A percentile compares a stretch with the other conserved stretches of the same genome.
Conservation (phyloP, 345 rosid genomes). For the Rhizophora apiculata region DNA sequence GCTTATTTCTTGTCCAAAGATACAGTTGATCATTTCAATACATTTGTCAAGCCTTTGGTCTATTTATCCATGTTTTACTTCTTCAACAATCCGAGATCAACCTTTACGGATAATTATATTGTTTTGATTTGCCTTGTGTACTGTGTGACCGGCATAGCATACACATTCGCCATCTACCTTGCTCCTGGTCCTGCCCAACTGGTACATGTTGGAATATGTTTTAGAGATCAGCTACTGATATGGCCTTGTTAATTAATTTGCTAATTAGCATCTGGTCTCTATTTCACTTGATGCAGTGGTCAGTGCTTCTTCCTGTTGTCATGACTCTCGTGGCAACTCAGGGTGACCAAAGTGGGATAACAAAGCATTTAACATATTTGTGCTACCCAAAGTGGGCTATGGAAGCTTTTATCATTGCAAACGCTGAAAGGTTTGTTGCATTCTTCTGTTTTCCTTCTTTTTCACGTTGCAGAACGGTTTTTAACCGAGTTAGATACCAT, state of each 20-base stretch:
- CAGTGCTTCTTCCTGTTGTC: conserved; percentile 81
- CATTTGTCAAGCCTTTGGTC: conserved; percentile 67
- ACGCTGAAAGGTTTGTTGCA: conserved; percentile 54
- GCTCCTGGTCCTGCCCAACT: conserved; percentile 73
- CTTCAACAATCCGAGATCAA: conserved; percentile 88
- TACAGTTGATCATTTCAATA: conserved; percentile 67
- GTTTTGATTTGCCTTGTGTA: conserved; percentile 74
- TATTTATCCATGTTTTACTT: conserved; percentile 86
- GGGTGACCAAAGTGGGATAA: conserved; percentile 39
- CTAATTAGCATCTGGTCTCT: conserved; percentile 6
- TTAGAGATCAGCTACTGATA: background rate
- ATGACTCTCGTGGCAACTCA: conserved; percentile 73
- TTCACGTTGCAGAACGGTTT: background rate
- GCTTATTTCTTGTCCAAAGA: conserved; percentile 84
- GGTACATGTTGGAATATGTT: conserved; percentile 37
- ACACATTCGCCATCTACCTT: conserved; percentile 65
- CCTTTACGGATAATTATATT: conserved; percentile 62
- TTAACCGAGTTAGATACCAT: background rate
- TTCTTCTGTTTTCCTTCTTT: background rate
- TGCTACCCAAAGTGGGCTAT: conserved; percentile 85
- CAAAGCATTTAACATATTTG: conserved; percentile 48
- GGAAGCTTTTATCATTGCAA: conserved; percentile 73
- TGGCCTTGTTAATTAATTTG: background rate
- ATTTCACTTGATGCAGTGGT: conserved; percentile 47
- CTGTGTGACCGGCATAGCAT: conserved; percentile 85